These are phyloP conservation scores for Pichia norvegensis DNA, from an alignment of 1,139 yeast species.

Conservation along the genomic window DNA sequence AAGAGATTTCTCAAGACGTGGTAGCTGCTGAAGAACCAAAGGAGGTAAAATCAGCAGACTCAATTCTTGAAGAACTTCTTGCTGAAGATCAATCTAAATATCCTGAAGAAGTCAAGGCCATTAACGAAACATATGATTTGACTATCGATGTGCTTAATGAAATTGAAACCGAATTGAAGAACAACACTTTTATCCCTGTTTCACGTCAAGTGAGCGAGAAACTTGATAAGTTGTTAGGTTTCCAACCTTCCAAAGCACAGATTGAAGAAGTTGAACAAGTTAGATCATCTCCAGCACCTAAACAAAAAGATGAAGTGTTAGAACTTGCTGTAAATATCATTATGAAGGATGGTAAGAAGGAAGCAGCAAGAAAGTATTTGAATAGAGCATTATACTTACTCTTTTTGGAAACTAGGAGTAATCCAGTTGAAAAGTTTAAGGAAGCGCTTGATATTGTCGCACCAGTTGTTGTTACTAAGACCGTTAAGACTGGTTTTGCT, in stretches of 20 bases:
- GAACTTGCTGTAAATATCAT: conserved; percentile 76
- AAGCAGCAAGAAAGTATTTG: conserved; percentile 66
- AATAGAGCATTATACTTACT: conserved; percentile 76
- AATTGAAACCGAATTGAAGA: conserved; percentile 40
- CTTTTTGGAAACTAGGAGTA: conserved; percentile 58
- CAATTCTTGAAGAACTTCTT: conserved; percentile 4
- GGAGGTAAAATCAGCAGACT: conserved; percentile 2
- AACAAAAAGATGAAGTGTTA: conserved; percentile 58
- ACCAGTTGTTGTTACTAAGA: conserved; percentile 74
- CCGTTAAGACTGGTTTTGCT: conserved; percentile 80
- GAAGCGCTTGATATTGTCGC: conserved; percentile 74
- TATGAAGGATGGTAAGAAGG: conserved; percentile 89
- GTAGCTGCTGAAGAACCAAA: not conserved
- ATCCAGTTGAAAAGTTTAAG: conserved; percentile 71
- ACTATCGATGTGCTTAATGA: conserved; percentile 58
- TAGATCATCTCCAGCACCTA: conserved; percentile 51
- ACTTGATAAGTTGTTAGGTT: conserved; percentile 30
- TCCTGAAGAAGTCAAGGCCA: conserved; percentile 18
- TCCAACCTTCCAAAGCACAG: conserved; percentile 57
- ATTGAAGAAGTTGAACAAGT: conserved; percentile 44
- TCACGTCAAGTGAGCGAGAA: conserved; percentile 20
- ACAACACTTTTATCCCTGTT: conserved; percentile 27
- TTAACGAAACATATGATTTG: conserved; percentile 55
- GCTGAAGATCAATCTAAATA: conserved; percentile 20
- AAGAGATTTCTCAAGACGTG: not conserved